These are phyloP conservation scores for Geoglossum cookeanum DNA, from an alignment of 2,329 filamentous ascomycete species.

Conservation along the genomic window DNA sequence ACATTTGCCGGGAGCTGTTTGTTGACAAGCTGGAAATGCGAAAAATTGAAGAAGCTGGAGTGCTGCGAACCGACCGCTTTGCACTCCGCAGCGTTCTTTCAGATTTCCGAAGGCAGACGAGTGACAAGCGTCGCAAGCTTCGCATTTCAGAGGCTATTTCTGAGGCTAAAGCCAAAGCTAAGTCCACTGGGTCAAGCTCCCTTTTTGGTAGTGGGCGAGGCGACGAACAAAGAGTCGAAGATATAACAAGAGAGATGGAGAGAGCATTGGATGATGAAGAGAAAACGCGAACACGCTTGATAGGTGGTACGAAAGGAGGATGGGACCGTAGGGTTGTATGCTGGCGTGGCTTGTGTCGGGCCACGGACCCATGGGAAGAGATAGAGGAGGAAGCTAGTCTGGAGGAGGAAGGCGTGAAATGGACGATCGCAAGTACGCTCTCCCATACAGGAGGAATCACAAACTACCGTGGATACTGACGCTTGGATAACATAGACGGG, in stretches of 20 bases:
- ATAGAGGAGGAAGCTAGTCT: not conserved
- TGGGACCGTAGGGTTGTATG: conserved; percentile 1
- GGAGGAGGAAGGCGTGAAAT: conserved; percentile 1
- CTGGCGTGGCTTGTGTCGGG: conserved; percentile 1
- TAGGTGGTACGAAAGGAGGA: not conserved
- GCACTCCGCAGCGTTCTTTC: not conserved
- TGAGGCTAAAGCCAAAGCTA: not conserved
- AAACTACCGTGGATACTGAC: not conserved
- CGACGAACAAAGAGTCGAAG: not conserved
- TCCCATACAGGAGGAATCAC: not conserved
- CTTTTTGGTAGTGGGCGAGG: not conserved
- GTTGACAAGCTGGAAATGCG: not conserved
- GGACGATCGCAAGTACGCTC: conserved; percentile 1
- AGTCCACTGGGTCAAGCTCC: not conserved
- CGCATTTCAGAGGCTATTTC: not conserved
- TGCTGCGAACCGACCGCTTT: not conserved
- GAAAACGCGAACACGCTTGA: not conserved
- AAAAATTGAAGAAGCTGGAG: not conserved
- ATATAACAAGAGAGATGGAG: conserved; percentile 1
- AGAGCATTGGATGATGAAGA: conserved; percentile 1
- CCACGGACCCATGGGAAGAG: not conserved
- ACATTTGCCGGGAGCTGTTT: conserved; percentile 1
- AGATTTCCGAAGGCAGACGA: not conserved
- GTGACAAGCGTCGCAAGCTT: not conserved
- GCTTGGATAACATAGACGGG: not conserved